Evolutionary conservation across 805 yeast genomes (phyloP).

Genomic region (Candida broadrunensis): DNA sequence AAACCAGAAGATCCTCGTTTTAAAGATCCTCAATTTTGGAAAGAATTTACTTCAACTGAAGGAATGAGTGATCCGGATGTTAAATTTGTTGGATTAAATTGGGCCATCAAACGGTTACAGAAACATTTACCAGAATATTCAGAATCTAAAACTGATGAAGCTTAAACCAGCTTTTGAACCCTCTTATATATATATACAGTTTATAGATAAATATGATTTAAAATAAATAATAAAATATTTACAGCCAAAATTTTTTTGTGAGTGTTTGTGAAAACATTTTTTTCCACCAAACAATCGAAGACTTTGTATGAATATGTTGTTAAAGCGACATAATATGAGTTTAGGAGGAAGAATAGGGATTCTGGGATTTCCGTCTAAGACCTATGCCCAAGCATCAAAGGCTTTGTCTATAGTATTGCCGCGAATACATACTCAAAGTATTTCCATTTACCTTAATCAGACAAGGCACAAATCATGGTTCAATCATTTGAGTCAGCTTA

Average conservation of each 20-base stretch:
- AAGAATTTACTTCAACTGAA: conserved; percentile 55
- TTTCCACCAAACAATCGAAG: too few species aligned
- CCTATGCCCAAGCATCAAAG: too few species aligned
- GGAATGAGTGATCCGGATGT: conserved; percentile 69
- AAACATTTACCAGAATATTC: conserved; percentile 36
- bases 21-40: conserved; percentile 73
- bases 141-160: conserved; percentile 1
- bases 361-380: too few species aligned
- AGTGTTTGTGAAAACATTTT: background rate
- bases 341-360: too few species aligned
- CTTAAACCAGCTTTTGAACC: too few species aligned
- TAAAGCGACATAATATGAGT: too few species aligned
- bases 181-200: too few species aligned
- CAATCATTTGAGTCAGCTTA: conserved; percentile 15
- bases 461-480: conserved; percentile 10
- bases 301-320: too few species aligned
- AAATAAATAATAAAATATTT: background rate
- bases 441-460: background rate
- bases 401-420: too few species aligned
- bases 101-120: conserved; percentile 78
- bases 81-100: conserved; percentile 71
- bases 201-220: too few species aligned
- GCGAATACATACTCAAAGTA: too few species aligned
- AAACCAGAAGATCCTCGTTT: conserved; percentile 68
- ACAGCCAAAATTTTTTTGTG: background rate